These are phyloP conservation scores for Monilinia fructigena DNA, from an alignment of 2,329 filamentous ascomycete genomes.

Conservation along the genomic window DNA sequence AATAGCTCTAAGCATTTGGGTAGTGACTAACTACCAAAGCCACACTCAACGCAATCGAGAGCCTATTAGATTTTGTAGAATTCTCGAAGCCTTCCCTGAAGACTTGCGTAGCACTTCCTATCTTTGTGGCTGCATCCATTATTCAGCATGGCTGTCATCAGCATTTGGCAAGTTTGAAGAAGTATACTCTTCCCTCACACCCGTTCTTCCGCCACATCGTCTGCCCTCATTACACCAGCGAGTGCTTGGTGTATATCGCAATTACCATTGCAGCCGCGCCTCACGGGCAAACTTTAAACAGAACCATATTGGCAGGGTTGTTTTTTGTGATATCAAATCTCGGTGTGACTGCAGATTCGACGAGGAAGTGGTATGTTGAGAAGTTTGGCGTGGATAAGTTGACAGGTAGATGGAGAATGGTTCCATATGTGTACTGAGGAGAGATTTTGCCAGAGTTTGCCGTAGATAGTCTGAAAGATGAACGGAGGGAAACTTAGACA, in stretches of 20 bases:
- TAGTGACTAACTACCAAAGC: slow-evolving; percentile 33
- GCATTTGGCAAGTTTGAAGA: slow-evolving; percentile 68
- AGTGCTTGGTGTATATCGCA: slow-evolving; percentile 80
- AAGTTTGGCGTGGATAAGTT: slow-evolving; percentile 71
- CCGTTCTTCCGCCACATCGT: slow-evolving; percentile 71
- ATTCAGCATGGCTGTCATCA: slow-evolving; percentile 74
- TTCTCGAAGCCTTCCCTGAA: slow-evolving; percentile 45
- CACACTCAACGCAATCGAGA: slow-evolving; percentile 25
- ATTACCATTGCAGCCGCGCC: slow-evolving; percentile 75
- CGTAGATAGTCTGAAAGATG: not conserved
- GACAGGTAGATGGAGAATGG: slow-evolving; percentile 68
- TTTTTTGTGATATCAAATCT: slow-evolving; percentile 78
- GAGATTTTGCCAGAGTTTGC: not conserved
- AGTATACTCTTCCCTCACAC: slow-evolving; percentile 77
- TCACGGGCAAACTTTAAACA: slow-evolving; percentile 62
- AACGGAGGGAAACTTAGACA: not conserved
- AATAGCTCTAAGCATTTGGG: not conserved
- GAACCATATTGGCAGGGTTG: slow-evolving; percentile 67
- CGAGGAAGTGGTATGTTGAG: slow-evolving; percentile 72
- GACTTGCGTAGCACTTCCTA: slow-evolving; percentile 54
- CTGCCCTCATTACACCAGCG: slow-evolving; percentile 89
- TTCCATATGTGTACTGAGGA: slow-evolving; percentile 63
- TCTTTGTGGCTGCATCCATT: slow-evolving; percentile 68
- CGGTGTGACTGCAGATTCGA: slow-evolving; percentile 75
- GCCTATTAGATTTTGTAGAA: slow-evolving; percentile 24